Conservation (phyloP, 176 grass and related monocot genomes). For the Rhynchospora tenuis region DNA sequence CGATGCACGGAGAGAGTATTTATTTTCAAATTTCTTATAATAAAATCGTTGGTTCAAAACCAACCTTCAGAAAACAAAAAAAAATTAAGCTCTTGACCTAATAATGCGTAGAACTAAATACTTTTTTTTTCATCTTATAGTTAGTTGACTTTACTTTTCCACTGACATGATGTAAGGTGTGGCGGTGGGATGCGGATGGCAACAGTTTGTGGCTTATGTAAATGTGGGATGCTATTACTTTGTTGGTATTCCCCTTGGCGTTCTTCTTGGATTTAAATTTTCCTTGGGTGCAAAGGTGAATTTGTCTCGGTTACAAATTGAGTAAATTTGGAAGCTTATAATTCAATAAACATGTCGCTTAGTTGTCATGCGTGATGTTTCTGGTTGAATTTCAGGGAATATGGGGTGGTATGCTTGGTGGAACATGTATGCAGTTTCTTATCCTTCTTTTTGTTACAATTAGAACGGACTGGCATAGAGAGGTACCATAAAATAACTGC, state of each 20-base stretch:
- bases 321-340: neutral
- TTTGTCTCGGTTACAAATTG: neutral
- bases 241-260: constrained; percentile 42
- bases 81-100: too few species aligned
- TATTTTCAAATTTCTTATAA: too few species aligned
- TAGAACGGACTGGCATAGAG: constrained; percentile 64
- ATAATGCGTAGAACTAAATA: too few species aligned
- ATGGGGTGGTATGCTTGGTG: constrained; percentile 77
- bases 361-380: neutral
- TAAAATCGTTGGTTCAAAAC: too few species aligned
- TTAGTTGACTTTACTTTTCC: neutral
- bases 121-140: neutral
- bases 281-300: constrained; percentile 43
- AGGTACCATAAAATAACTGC: constrained; percentile 33
- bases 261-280: constrained; percentile 51
- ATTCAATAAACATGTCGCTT: neutral
- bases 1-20: too few species aligned
- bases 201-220: constrained; percentile 58
- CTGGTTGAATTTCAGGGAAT: constrained; percentile 40
- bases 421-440: constrained; percentile 65
- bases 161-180: constrained; percentile 27
- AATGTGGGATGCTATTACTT: constrained; percentile 63
- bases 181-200: constrained; percentile 64
- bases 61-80: too few species aligned
- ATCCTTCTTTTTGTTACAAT: constrained; percentile 60